Percentiles rank a stretch among this genome's conserved stretches.
phyloP scores from a whole-genome alignment of 1,139 yeast genomes.

The Hansenula lynferdii region DNA sequence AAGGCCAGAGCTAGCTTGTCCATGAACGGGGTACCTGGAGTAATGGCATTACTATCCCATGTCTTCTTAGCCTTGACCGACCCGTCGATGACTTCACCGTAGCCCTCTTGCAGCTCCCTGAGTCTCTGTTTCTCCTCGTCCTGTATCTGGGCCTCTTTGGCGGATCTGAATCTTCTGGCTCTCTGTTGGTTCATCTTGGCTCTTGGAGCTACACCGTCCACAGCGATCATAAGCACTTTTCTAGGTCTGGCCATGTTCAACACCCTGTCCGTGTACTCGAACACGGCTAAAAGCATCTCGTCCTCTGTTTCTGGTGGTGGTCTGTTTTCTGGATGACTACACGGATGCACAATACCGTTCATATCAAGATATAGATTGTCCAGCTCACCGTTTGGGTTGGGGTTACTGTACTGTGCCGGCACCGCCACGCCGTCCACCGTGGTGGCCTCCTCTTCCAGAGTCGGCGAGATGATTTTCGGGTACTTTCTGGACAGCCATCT shows the following conservation, averaged over 20 bases:
- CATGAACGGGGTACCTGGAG: slow-evolving; percentile 99
- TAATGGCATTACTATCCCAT: slow-evolving; percentile 96
- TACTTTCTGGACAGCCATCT: slow-evolving; percentile 94
- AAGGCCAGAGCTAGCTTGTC: slow-evolving; percentile 77
- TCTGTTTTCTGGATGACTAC: slow-evolving; percentile 93
- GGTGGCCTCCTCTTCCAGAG: slow-evolving; percentile 65
- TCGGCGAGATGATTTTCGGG: slow-evolving; percentile 92
- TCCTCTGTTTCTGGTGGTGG: slow-evolving; percentile 95
- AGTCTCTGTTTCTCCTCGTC: slow-evolving; percentile 55
- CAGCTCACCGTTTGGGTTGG: slow-evolving; percentile 94
- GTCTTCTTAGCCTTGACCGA: slow-evolving; percentile 40
- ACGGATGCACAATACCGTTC: slow-evolving; percentile 98
- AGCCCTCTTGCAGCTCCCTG: slow-evolving; percentile 40
- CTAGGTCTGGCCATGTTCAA: slow-evolving; percentile 93
- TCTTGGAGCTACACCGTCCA: slow-evolving; percentile 98
- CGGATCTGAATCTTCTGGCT: slow-evolving; percentile 92
- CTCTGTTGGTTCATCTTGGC: slow-evolving; percentile 99
- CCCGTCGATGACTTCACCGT: slow-evolving; percentile 65
- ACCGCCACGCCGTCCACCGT: slow-evolving; percentile 51
- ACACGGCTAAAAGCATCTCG: slow-evolving; percentile 89
- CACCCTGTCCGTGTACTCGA: slow-evolving; percentile 85
- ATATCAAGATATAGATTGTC: slow-evolving; percentile 89
- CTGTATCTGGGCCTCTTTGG: slow-evolving; percentile 78
- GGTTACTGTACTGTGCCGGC: slow-evolving; percentile 65
- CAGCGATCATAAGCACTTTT: slow-evolving; percentile 87